A percentile compares a stretch with the other conserved stretches of the same genome.
These are phyloP conservation scores for Tylopilus sp. DNA, from an alignment of 768 basidiomycete genomes.

Conservation along the genomic window DNA sequence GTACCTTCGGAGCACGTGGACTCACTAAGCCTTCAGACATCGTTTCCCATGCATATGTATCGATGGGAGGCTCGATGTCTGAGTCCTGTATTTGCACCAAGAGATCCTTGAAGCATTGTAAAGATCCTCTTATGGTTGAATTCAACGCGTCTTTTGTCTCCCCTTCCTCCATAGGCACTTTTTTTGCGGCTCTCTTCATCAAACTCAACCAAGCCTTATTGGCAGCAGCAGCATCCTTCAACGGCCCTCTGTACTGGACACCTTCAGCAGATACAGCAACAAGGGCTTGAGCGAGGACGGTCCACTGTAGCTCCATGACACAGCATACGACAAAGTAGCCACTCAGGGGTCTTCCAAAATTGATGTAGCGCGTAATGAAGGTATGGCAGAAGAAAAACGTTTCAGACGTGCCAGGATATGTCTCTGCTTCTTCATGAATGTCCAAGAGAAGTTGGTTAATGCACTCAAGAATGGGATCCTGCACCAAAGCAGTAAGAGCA, in stretches of 20 bases:
- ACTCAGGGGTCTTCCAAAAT: conserved; percentile 72
- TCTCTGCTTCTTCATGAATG: conserved; percentile 52
- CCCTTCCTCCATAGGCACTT: conserved; percentile 36
- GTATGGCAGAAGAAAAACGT: conserved; percentile 58
- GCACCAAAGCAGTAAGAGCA: conserved; percentile 58
- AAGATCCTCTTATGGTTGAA: conserved; percentile 53
- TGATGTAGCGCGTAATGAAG: conserved; percentile 72
- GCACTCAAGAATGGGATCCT: conserved; percentile 62
- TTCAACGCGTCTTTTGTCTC: conserved; percentile 40
- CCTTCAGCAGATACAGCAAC: conserved; percentile 37
- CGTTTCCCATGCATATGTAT: conserved; percentile 92
- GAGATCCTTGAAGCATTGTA: conserved; percentile 77
- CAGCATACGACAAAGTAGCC: conserved; percentile 91
- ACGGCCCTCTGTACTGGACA: conserved; percentile 17
- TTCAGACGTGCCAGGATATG: conserved; percentile 28
- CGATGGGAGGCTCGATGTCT: conserved; percentile 72
- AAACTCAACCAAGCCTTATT: conserved; percentile 78
- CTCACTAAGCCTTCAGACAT: conserved; percentile 86
- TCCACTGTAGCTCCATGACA: conserved; percentile 82
- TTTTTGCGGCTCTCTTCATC: conserved; percentile 48
- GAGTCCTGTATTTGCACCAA: conserved; percentile 78
- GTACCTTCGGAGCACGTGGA: conserved; percentile 2
- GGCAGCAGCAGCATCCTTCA: conserved; percentile 74
- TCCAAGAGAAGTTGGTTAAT: conserved; percentile 69
- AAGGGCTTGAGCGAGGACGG: conserved; percentile 71